A percentile compares a stretch with the other conserved stretches of the same genome.
These are phyloP conservation scores for Candida ipomoeae DNA, from an alignment of 805 yeast species.

Conservation along the genomic window DNA sequence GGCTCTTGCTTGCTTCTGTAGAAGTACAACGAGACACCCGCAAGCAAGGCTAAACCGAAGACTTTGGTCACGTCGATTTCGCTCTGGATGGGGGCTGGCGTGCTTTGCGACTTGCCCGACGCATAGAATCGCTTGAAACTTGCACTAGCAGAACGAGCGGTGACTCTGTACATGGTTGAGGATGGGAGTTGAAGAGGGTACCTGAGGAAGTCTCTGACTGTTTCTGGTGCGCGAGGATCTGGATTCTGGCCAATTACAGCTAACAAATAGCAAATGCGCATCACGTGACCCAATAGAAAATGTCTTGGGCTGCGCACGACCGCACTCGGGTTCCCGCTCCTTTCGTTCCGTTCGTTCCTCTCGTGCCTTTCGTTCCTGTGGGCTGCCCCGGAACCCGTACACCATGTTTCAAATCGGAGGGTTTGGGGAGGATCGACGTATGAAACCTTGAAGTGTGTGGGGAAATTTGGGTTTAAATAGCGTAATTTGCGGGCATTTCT, in stretches of 20 bases:
- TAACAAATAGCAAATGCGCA: constrained; percentile 4
- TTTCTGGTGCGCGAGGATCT: constrained; percentile 1
- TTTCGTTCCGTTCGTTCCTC: not conserved
- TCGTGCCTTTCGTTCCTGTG: not conserved
- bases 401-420: not conserved
- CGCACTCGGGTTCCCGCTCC: not conserved
- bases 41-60: constrained; percentile 38
- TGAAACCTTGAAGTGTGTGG: too few relatives aligned
- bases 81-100: constrained; percentile 17
- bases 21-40: constrained; percentile 29
- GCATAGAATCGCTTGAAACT: constrained; percentile 15
- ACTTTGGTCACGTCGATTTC: constrained; percentile 41
- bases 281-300: not conserved
- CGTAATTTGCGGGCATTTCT: too few relatives aligned
- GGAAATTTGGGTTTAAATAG: too few relatives aligned
- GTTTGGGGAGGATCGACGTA: too few relatives aligned
- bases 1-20: constrained; percentile 26
- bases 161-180: constrained; percentile 16
- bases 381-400: not conserved
- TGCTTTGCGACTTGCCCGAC: constrained; percentile 12
- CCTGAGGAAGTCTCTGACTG: not conserved
- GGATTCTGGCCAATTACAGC: constrained; percentile 8
- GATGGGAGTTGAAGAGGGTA: not conserved
- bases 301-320: not conserved
- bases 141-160: constrained; percentile 15